Evolutionary conservation across 805 yeast genomes (phyloP).

Genomic region (Tetrapisispora namnaoensis): DNA sequence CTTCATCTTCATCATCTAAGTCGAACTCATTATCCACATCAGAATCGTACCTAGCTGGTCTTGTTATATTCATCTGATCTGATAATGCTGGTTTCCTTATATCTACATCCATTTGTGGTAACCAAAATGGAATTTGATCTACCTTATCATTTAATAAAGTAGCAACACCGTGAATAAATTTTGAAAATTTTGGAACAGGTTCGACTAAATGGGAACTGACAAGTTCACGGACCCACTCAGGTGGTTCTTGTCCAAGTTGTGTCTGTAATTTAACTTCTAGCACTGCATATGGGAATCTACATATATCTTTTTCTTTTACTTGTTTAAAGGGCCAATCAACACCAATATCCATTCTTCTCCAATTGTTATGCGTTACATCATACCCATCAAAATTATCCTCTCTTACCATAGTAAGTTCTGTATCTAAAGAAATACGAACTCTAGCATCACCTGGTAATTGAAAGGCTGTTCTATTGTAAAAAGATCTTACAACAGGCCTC

Average conservation of each 20-base stretch:
- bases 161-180: slow-evolving; percentile 95
- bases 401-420: slow-evolving; percentile 94
- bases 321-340: slow-evolving; percentile 92
- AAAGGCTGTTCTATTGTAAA: slow-evolving; percentile 96
- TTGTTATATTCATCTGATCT: slow-evolving; percentile 36
- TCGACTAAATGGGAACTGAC: slow-evolving; percentile 90
- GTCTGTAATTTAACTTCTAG: slow-evolving; percentile 96
- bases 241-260: slow-evolving; percentile 98
- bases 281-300: slow-evolving; percentile 95
- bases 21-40: slow-evolving; percentile 27
- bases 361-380: slow-evolving; percentile 82
- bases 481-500: slow-evolving; percentile 92
- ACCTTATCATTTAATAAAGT: slow-evolving; percentile 79
- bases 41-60: slow-evolving; percentile 23
- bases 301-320: slow-evolving; percentile 73
- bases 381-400: slow-evolving; percentile 94
- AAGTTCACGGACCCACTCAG: slow-evolving; percentile 91
- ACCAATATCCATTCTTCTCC: slow-evolving; percentile 99
- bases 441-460: slow-evolving; percentile 99
- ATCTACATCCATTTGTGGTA: slow-evolving; percentile 93
- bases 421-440: slow-evolving; percentile 95
- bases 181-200: slow-evolving; percentile 96
- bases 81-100: slow-evolving; percentile 70
- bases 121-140: slow-evolving; percentile 88
- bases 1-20: slow-evolving; percentile 28